A percentile compares a stretch with the other conserved stretches of the same genome.
phyloP scores from a whole-genome alignment of 805 yeast genomes.

The Diddensiella santjacobensis region DNA sequence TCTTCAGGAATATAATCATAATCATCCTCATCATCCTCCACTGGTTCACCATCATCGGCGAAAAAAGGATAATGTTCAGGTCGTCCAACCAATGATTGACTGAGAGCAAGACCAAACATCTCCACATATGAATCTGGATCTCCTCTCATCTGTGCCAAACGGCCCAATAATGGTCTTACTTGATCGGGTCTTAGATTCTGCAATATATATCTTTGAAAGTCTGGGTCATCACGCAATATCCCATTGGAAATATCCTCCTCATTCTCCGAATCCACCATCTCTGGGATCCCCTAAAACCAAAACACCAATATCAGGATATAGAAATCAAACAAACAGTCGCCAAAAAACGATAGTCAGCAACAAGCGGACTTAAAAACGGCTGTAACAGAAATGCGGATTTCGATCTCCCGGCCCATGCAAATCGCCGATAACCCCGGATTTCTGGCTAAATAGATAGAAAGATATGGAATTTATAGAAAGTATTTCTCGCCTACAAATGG shows the following conservation, averaged over 20 bases:
- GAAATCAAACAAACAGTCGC: too few relatives aligned
- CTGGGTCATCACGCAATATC: background rate
- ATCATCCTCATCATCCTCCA: constrained; percentile 18
- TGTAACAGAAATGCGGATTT: too few relatives aligned
- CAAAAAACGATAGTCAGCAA: too few relatives aligned
- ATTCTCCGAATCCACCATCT: background rate
- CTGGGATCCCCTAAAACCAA: too few relatives aligned
- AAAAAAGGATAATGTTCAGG: background rate
- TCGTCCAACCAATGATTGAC: background rate
- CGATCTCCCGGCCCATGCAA: too few relatives aligned
- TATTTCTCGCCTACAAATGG: constrained; percentile 24
- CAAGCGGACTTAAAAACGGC: too few relatives aligned
- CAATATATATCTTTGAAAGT: background rate
- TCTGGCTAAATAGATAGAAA: background rate
- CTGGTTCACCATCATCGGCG: constrained; percentile 11
- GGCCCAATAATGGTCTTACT: background rate
- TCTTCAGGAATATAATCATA: constrained; percentile 10
- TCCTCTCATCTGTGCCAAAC: background rate
- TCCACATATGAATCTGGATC: background rate
- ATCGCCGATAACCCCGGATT: background rate
- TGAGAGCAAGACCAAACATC: background rate
- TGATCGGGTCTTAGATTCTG: background rate
- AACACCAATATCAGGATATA: too few relatives aligned
- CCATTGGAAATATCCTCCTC: background rate
- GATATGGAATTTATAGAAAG: background rate